Conservation (phyloP, 352 stramenopile genomes). For the Phytophthora pistaciae region DNA sequence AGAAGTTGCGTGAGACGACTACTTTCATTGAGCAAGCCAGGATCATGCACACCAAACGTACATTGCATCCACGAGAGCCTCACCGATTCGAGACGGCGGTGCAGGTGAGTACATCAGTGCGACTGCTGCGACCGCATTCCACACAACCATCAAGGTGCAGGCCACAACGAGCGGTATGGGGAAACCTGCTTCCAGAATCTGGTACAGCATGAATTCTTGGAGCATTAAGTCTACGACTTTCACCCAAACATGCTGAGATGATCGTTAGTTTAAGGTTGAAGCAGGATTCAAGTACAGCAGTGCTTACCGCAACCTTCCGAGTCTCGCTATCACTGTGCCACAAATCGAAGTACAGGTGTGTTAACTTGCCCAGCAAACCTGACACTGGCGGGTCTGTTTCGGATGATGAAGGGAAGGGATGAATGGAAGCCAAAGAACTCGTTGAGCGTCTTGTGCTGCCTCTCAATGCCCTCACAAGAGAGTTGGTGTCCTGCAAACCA, state of each 20-base stretch:
- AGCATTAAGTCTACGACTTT: conserved; percentile 31
- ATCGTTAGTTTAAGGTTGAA: conserved; percentile 2
- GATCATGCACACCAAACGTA: conserved; percentile 5
- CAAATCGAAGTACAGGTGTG: background rate
- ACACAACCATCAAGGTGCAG: conserved; percentile 33
- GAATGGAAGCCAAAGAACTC: conserved; percentile 16
- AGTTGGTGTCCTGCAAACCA: background rate
- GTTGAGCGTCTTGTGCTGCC: conserved; percentile 4
- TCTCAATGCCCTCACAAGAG: background rate
- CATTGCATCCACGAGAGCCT: conserved; percentile 33
- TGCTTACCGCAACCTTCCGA: conserved; percentile 25
- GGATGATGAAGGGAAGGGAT: background rate
- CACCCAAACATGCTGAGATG: conserved; percentile 21
- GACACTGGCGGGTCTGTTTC: background rate
- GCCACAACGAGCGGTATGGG: conserved; percentile 24
- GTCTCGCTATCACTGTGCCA: conserved; percentile 9
- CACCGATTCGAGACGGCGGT: conserved; percentile 21
- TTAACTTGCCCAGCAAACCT: background rate
- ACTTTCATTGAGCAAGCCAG: background rate
- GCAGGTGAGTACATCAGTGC: conserved; percentile 17
- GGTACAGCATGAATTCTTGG: conserved; percentile 28
- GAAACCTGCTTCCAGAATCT: conserved; percentile 30
- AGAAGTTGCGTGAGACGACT: background rate
- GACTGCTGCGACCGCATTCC: conserved; percentile 30
- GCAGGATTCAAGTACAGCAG: background rate